Evolutionary conservation across 192 early-diverging fungal genomes (phyloP).

Genomic region (Chytriomyces sp.): DNA sequence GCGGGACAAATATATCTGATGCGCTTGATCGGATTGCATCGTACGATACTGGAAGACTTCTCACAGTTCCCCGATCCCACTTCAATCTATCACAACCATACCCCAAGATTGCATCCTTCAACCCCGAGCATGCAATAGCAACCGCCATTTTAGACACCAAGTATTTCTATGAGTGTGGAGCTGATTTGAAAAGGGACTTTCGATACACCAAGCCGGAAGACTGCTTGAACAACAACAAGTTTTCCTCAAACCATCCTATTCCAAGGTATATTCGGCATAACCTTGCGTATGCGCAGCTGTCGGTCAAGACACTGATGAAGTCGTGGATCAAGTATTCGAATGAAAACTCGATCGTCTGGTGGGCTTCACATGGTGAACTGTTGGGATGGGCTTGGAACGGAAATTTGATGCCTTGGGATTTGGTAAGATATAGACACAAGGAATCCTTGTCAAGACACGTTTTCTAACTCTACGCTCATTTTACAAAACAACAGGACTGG

Average conservation of each 20-base stretch:
- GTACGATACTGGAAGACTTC: background rate
- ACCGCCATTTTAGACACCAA: background rate
- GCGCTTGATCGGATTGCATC: background rate
- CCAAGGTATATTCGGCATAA: background rate
- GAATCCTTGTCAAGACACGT: too few species aligned
- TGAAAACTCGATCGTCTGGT: slow-evolving; percentile 12
- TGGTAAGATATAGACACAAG: background rate
- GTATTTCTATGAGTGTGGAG: slow-evolving; percentile 27
- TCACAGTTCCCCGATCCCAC: slow-evolving; percentile 14
- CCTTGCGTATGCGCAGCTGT: background rate
- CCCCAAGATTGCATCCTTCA: background rate
- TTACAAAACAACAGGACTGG: slow-evolving; percentile 29
- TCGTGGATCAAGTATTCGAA: slow-evolving; percentile 22
- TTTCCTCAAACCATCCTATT: background rate
- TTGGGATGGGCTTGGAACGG: slow-evolving; percentile 34
- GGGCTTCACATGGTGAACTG: slow-evolving; percentile 29
- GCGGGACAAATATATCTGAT: background rate
- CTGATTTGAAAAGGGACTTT: slow-evolving; percentile 14
- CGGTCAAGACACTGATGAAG: background rate
- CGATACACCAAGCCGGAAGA: background rate
- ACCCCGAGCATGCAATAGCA: background rate
- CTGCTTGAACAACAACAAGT: background rate
- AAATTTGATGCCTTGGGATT: slow-evolving; percentile 30
- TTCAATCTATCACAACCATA: slow-evolving; percentile 8
- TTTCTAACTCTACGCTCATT: too few species aligned